phyloP scores from a whole-genome alignment of 371 early-diverging fungal genomes.

The Dinochytrium kinnereticum region DNA sequence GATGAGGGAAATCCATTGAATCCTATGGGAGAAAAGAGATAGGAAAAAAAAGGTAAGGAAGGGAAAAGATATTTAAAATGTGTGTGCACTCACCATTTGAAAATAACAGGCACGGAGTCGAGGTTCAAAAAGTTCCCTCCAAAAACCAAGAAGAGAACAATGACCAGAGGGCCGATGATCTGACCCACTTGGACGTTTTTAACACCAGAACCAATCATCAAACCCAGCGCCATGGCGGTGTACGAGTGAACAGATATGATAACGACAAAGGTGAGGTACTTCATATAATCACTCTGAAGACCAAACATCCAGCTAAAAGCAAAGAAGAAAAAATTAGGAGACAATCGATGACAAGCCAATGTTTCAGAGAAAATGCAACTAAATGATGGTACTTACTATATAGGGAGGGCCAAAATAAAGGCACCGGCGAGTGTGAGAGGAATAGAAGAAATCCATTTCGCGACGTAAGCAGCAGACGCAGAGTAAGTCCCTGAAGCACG shows the following conservation, averaged over 20 bases:
- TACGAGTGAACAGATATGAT: conserved; percentile 39
- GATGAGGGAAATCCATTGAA: conserved; percentile 48
- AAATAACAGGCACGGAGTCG: conserved; percentile 45
- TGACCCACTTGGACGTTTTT: conserved; percentile 52
- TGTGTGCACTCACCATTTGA: conserved; percentile 42
- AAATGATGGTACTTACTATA: conserved; percentile 19
- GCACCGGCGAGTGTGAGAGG: conserved; percentile 41
- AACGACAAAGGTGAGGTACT: conserved; percentile 48
- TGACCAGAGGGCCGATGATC: conserved; percentile 52
- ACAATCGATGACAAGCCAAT: not conserved
- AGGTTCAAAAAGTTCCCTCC: conserved; percentile 54
- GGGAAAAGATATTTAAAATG: too few relatives aligned
- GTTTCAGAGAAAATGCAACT: conserved; percentile 8
- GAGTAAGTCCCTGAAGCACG: conserved; percentile 57
- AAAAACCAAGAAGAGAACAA: conserved; percentile 57
- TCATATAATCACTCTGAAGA: conserved; percentile 22
- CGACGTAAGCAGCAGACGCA: conserved; percentile 52
- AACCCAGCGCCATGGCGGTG: conserved; percentile 44
- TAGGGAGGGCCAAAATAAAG: conserved; percentile 39
- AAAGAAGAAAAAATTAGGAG: not conserved
- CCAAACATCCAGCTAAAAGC: conserved; percentile 37
- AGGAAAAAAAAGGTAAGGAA: not conserved
- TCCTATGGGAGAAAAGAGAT: not conserved
- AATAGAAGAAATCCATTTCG: conserved; percentile 52
- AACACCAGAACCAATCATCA: conserved; percentile 52